These are phyloP conservation scores for Nigrograna mackinnonii DNA, from an alignment of 2,329 filamentous ascomycete genomes.

Conservation along the genomic window DNA sequence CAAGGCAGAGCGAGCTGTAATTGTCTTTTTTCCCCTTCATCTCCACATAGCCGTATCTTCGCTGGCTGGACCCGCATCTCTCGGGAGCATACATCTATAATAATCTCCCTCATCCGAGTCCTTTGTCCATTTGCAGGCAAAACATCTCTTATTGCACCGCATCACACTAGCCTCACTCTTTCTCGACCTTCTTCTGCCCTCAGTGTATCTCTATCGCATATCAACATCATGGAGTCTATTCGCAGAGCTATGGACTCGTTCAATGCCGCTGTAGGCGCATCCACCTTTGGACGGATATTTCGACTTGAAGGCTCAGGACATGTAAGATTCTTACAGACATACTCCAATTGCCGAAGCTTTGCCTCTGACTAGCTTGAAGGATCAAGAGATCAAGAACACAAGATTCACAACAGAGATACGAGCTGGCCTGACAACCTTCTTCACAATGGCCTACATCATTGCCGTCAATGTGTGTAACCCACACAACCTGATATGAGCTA, in stretches of 20 bases:
- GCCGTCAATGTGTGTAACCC: conserved; percentile 62
- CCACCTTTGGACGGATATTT: conserved; percentile 57
- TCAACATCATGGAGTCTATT: conserved; percentile 26
- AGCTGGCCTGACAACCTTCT: conserved; percentile 74
- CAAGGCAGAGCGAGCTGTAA: too few species aligned
- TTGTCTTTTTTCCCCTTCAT: too few species aligned
- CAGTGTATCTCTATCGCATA: too few species aligned
- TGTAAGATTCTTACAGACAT: conserved; percentile 60
- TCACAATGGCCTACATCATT: conserved; percentile 73
- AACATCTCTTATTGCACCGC: not conserved
- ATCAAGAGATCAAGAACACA: conserved; percentile 72
- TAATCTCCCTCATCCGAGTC: not conserved
- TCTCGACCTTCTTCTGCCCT: too few species aligned
- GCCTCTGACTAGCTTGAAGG: conserved; percentile 47
- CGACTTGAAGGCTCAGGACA: conserved; percentile 81
- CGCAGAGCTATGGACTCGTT: conserved; percentile 18
- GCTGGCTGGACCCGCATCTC: too few species aligned
- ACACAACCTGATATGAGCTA: not conserved
- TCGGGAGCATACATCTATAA: too few species aligned
- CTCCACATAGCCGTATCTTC: too few species aligned
- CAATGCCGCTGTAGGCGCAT: conserved; percentile 29
- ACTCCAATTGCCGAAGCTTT: conserved; percentile 1
- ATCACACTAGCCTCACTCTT: too few species aligned
- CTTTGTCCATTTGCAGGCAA: not conserved
- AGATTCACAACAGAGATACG: conserved; percentile 82